Conservation (phyloP, 768 basidiomycete species). For the Filobasidium wieringae region DNA sequence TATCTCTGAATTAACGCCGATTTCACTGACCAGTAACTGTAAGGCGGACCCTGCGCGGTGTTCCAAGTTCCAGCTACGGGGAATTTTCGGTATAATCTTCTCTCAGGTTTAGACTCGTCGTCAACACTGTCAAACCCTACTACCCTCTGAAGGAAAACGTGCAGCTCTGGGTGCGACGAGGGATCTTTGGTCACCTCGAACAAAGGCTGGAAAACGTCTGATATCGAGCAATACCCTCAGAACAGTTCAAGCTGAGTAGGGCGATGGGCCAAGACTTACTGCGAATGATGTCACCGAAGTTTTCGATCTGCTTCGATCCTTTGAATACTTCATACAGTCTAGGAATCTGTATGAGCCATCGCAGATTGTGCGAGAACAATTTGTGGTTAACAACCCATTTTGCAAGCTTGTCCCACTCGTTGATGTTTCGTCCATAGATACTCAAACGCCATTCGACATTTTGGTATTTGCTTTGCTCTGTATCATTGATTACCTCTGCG, state of each 20-base stretch:
- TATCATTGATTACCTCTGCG: constrained; percentile 95
- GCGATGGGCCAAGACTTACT: too few relatives aligned
- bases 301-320: constrained; percentile 64
- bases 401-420: constrained; percentile 97
- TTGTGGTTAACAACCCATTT: constrained; percentile 93
- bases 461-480: constrained; percentile 98
- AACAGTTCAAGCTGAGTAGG: too few relatives aligned
- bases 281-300: constrained; percentile 77
- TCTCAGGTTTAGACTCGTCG: constrained; percentile 88
- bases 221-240: too few relatives aligned
- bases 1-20: not conserved
- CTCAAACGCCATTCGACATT: constrained; percentile 96
- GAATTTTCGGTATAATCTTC: constrained; percentile 84
- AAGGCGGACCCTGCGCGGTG: constrained; percentile 77
- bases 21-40: constrained; percentile 71
- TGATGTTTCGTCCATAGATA: constrained; percentile 66
- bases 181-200: constrained; percentile 96
- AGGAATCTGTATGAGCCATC: constrained; percentile 94
- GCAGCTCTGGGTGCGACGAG: constrained; percentile 76
- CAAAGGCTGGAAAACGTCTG: constrained; percentile 83
- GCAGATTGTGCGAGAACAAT: constrained; percentile 87
- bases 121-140: constrained; percentile 98
- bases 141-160: constrained; percentile 87
- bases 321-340: constrained; percentile 93
- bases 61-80: constrained; percentile 86